Conservation (phyloP, 495 filamentous ascomycete genomes). For the Saxophila tyrrhenica region DNA sequence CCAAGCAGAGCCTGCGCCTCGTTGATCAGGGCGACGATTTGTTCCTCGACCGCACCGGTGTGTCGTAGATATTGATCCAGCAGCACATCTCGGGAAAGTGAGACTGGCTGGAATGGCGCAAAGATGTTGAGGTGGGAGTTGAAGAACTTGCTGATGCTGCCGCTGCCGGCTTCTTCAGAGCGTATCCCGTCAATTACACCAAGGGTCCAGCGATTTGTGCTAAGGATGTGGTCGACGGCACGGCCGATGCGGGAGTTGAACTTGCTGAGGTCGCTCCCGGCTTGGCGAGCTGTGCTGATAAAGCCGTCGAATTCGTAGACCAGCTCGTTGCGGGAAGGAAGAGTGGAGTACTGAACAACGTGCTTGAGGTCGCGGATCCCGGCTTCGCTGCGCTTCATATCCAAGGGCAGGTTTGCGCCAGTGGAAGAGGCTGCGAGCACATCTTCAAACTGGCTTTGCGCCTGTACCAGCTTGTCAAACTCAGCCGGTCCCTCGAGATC, state of each 20-base stretch:
- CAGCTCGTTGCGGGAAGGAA: slow-evolving; percentile 45
- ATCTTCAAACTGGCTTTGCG: slow-evolving; percentile 54
- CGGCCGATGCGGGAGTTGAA: slow-evolving; percentile 60
- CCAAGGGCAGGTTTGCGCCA: slow-evolving; percentile 48
- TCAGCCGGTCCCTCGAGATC: slow-evolving; percentile 32
- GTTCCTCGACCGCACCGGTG: slow-evolving; percentile 50
- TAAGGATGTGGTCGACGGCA: slow-evolving; percentile 58
- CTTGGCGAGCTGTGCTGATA: slow-evolving; percentile 46
- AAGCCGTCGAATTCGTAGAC: slow-evolving; percentile 57
- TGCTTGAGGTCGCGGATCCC: slow-evolving; percentile 64
- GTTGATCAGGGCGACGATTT: slow-evolving; percentile 50
- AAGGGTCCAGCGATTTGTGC: slow-evolving; percentile 55
- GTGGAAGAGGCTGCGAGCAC: slow-evolving; percentile 49
- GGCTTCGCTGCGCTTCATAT: slow-evolving; percentile 60
- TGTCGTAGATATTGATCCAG: slow-evolving; percentile 50
- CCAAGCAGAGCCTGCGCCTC: slow-evolving; percentile 51
- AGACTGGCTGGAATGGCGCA: slow-evolving; percentile 44
- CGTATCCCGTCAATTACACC: slow-evolving; percentile 38
- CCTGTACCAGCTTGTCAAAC: slow-evolving; percentile 55
- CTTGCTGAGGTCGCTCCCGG: slow-evolving; percentile 46
- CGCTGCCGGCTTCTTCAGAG: slow-evolving; percentile 28
- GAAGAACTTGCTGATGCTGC: slow-evolving; percentile 32
- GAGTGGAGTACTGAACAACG: slow-evolving; percentile 43
- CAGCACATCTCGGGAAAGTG: slow-evolving; percentile 40
- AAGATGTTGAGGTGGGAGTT: slow-evolving; percentile 35